Evolutionary conservation across 2,329 filamentous ascomycete genomes (phyloP), one percentile per base, ranked within the genome.

Genomic region (Venturia carpophila): DNA sequence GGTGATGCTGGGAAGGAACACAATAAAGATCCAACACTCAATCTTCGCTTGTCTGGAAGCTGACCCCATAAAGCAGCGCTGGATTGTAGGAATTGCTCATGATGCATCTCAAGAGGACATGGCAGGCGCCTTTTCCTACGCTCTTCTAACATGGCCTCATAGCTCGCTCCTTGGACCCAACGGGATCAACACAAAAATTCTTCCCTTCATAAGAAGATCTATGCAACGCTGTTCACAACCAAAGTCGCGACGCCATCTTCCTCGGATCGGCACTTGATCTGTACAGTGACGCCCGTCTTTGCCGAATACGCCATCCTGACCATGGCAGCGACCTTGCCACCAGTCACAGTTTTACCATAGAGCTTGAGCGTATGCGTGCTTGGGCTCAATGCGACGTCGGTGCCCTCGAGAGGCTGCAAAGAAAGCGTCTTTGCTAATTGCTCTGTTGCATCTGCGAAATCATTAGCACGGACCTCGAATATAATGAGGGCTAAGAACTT

Each of bases 321-420:
- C 69, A 86, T 87, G 67, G 89, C 90, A 65, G 92, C 91, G 19
- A 99, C 93, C 72, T 89, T 88, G 69, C 94, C 94, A 43, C 93
- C 94, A 42, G 85, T 87, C 68, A 97, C 88, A 55, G 91, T 96
- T 86, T 97, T 97, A 74, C 94, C 94, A 75, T 97, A 89, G 43
- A 99, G 82, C 80, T 96, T 97, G 74, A 99, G 87, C 4, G 92
- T 92, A 77, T 99, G 94, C 68, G 92, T 97, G 67, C 87, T 92
- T 72, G 88, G 88, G 73, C 88, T 95, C 70, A 96, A 82, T 0
- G 91, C 89, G 47, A 99, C 87, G 70, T 99, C 94, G 41, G 90
- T 96, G 70, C 93, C 94, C 71, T 99, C 94, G 58, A 99, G 84
- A 15, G 94, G 91, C 76, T 97, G 94, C 72, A 99, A 82, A 41